Percentiles rank a stretch among this genome's conserved stretches.
Evolutionary conservation across 2,329 filamentous ascomycete species (phyloP).

Genomic region (Hansfordia pulvinata): DNA sequence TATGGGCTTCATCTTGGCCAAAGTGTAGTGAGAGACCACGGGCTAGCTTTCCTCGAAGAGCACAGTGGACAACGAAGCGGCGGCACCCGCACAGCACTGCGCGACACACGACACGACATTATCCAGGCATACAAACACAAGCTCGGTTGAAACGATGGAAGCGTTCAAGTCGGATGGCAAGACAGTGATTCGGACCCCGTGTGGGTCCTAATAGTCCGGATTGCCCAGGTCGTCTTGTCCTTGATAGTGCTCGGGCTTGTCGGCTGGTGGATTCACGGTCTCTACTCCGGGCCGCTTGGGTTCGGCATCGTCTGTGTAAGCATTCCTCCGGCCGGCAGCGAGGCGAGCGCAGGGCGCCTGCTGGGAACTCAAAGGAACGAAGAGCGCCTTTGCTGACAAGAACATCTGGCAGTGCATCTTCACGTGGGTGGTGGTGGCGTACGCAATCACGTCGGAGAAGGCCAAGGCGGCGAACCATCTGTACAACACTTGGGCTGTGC

Average conservation of each 20-base stretch:
- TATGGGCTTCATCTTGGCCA: too few relatives aligned
- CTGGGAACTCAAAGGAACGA: not conserved
- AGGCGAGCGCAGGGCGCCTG: not conserved
- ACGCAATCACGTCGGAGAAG: conserved; percentile 27
- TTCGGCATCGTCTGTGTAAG: conserved; percentile 26
- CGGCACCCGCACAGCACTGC: too few relatives aligned
- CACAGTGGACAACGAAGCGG: too few relatives aligned
- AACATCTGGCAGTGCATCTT: conserved; percentile 21
- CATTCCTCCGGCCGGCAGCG: conserved; percentile 2
- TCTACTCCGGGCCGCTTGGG: conserved; percentile 24
- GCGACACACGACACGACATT: too few relatives aligned
- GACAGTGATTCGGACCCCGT: too few relatives aligned
- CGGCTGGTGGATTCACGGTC: conserved; percentile 23
- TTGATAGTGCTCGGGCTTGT: conserved; percentile 28
- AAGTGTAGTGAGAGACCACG: too few relatives aligned
- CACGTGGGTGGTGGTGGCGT: conserved; percentile 29
- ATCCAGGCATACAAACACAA: too few relatives aligned
- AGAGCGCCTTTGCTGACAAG: too few relatives aligned
- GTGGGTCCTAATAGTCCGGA: conserved; percentile 27
- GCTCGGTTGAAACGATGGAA: too few relatives aligned
- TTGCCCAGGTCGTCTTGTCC: conserved; percentile 25
- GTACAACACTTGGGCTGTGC: conserved; percentile 30
- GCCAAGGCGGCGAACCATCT: conserved; percentile 15
- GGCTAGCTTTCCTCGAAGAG: too few relatives aligned
- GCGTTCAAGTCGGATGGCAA: too few relatives aligned